Evolutionary conservation across 371 early-diverging fungal species (phyloP).

Genomic region (Scutellospora calospora): DNA sequence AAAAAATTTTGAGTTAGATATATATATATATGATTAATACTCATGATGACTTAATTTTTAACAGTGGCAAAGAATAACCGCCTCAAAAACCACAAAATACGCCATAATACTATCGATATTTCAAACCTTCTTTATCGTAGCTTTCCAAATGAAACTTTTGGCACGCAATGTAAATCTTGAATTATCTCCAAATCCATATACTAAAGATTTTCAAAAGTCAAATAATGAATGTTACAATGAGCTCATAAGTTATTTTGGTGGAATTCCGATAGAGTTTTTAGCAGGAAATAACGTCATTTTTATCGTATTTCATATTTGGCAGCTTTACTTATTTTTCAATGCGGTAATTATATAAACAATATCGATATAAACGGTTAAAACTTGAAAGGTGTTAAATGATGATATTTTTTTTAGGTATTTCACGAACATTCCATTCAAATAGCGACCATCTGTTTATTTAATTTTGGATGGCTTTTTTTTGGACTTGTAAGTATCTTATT

Average conservation of each 20-base stretch:
- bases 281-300: conserved; percentile 9
- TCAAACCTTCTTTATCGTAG: conserved; percentile 6
- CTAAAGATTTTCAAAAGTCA: not conserved
- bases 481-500: conserved; percentile 11
- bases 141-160: not conserved
- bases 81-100: conserved; percentile 2
- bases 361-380: too few species aligned
- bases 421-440: conserved; percentile 38
- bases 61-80: too few species aligned
- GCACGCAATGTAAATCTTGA: conserved; percentile 1
- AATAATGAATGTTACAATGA: too few species aligned
- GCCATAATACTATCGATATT: not conserved
- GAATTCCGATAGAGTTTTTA: not conserved
- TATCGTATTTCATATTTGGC: conserved; percentile 11
- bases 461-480: conserved; percentile 25
- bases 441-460: not conserved
- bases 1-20: too few species aligned
- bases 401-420: not conserved
- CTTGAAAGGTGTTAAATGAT: too few species aligned
- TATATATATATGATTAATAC: too few species aligned
- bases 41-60: too few species aligned
- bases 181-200: not conserved
- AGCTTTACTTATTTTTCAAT: not conserved
- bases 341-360: conserved; percentile 35
- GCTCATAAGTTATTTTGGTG: too few species aligned